phyloP scores from a whole-genome alignment of 2,329 filamentous ascomycete species.

The Cladophialophora chaetospira region DNA sequence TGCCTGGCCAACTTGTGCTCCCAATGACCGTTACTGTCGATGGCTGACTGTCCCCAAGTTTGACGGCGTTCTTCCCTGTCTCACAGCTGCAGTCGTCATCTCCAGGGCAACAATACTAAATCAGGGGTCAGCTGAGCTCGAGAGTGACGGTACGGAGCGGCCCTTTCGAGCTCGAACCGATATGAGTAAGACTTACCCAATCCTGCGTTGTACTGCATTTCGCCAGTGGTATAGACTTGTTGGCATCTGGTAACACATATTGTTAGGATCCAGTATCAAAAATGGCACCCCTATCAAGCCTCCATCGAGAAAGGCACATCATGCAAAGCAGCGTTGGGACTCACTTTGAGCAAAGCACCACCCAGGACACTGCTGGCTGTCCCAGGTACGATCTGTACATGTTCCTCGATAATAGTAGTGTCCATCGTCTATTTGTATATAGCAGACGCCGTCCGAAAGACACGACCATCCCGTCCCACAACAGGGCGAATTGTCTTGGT shows the following conservation, averaged over 20 bases:
- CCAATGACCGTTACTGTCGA: slow-evolving; percentile 19
- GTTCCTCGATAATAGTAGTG: slow-evolving; percentile 18
- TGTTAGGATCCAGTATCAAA: no score
- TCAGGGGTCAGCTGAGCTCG: background rate
- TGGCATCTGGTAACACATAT: no score
- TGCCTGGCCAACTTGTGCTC: slow-evolving; percentile 23
- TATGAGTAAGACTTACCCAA: slow-evolving; percentile 4
- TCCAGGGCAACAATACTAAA: slow-evolving; percentile 11
- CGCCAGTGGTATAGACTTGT: slow-evolving; percentile 9
- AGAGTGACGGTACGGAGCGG: no score
- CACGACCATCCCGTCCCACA: slow-evolving; percentile 20
- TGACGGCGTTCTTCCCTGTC: slow-evolving; percentile 17
- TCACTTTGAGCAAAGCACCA: slow-evolving; percentile 24
- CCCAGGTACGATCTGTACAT: slow-evolving; percentile 21
- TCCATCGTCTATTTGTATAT: background rate
- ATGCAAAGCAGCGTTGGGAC: background rate
- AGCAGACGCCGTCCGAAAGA: slow-evolving; percentile 18
- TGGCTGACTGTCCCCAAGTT: slow-evolving; percentile 13
- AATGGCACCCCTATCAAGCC: no score
- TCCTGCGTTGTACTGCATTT: slow-evolving; percentile 15
- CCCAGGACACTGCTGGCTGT: slow-evolving; percentile 19
- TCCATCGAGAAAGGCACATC: no score
- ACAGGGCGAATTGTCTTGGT: slow-evolving; percentile 22
- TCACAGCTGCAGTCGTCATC: slow-evolving; percentile 12
- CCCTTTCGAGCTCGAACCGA: no score